Percentiles rank a stretch among this genome's conserved stretches.
phyloP scores from a whole-genome alignment of 208 protist genomes.

The Acanthamoeba royreba region DNA sequence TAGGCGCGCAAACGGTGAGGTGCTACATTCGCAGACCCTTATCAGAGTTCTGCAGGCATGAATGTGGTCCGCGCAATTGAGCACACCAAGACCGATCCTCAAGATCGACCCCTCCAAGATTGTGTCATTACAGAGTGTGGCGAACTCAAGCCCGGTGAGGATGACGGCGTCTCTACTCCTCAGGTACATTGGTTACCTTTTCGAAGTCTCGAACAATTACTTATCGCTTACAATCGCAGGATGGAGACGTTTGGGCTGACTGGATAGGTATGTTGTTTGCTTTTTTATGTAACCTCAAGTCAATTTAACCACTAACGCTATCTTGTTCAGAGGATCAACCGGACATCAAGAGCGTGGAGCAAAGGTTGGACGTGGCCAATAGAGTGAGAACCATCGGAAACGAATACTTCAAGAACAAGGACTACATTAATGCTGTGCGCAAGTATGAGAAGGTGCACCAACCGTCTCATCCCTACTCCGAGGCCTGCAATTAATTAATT shows the following conservation, averaged over 20 bases:
- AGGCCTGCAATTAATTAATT: not conserved
- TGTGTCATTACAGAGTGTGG: slow-evolving; percentile 56
- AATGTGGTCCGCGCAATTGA: slow-evolving; percentile 66
- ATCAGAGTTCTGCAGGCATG: slow-evolving; percentile 68
- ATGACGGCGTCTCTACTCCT: slow-evolving; percentile 42
- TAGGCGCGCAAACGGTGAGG: slow-evolving; percentile 55
- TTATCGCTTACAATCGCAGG: not conserved
- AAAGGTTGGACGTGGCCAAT: slow-evolving; percentile 51
- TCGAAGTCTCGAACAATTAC: not conserved
- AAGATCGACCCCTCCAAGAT: slow-evolving; percentile 37
- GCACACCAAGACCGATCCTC: not conserved
- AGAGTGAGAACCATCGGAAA: slow-evolving; percentile 55
- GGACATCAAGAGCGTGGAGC: not conserved
- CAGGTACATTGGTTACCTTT: not conserved
- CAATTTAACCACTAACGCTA: not conserved
- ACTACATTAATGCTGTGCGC: slow-evolving; percentile 21
- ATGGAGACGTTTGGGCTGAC: not conserved
- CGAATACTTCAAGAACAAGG: slow-evolving; percentile 45
- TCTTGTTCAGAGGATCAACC: slow-evolving; percentile 18
- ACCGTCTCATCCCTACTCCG: not conserved
- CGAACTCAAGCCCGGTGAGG: slow-evolving; percentile 51
- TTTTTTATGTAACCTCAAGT: not conserved
- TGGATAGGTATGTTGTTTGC: not conserved
- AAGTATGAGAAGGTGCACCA: slow-evolving; percentile 55
- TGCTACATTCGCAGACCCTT: no score